Conservation (phyloP, 2,329 filamentous ascomycete species). For the Myriosclerotinia curreyana region DNA sequence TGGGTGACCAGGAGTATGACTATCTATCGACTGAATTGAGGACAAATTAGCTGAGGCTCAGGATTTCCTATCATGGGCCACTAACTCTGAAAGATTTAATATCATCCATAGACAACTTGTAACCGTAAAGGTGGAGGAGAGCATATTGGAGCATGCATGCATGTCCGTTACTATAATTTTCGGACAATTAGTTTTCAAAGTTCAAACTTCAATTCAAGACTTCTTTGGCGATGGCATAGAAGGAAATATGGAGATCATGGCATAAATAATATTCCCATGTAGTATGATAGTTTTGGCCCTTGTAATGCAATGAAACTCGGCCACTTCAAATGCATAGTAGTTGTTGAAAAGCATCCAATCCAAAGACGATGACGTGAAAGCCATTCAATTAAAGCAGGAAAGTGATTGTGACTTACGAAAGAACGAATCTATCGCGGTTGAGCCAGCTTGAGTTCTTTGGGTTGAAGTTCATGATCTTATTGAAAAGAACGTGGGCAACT, state of each 20-base stretch:
- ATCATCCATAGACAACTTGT: conserved; percentile 81
- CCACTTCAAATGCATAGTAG: neutral
- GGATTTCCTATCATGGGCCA: neutral
- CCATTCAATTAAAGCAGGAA: neutral
- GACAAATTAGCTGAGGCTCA: conserved; percentile 16
- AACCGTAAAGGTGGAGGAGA: conserved; percentile 94
- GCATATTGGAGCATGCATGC: conserved; percentile 99
- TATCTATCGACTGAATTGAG: conserved; percentile 49
- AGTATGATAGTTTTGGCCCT: neutral
- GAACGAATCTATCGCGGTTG: conserved; percentile 97
- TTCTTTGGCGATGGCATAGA: neutral
- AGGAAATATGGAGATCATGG: too few species aligned
- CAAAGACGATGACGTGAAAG: neutral
- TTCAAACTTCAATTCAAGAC: neutral
- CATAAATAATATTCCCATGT: neutral
- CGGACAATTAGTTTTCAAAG: conserved; percentile 11
- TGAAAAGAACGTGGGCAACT: conserved; percentile 93
- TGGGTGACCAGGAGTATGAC: conserved; percentile 92
- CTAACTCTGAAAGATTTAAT: conserved; percentile 94
- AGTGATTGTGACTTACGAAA: conserved; percentile 71
- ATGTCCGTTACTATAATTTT: conserved; percentile 77
- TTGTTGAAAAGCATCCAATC: neutral
- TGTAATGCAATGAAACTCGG: too few species aligned
- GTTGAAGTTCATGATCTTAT: conserved; percentile 99
- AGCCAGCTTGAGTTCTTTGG: conserved; percentile 97